These are phyloP conservation scores for Berberis vulgaris DNA, from an alignment of 164 flowering plant species.

Conservation along the genomic window DNA sequence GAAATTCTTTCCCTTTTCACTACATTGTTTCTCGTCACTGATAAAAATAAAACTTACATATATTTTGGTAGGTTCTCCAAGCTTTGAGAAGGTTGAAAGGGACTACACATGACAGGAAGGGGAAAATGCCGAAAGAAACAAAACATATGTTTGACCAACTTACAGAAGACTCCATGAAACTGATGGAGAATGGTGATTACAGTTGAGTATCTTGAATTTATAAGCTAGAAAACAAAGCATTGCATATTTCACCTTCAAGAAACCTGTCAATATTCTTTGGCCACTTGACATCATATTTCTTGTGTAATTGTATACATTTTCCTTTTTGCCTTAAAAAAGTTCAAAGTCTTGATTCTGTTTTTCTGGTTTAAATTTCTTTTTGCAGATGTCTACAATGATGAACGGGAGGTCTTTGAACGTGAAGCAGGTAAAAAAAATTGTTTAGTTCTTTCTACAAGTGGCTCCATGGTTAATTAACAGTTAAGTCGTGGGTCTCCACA, in stretches of 20 bases:
- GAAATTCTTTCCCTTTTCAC: neutral
- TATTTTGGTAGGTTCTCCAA: conserved; percentile 52
- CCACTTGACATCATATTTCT: neutral
- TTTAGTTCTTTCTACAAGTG: neutral
- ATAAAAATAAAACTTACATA: neutral
- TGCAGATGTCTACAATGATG: conserved; percentile 89
- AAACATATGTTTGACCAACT: conserved; percentile 82
- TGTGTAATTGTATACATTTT: neutral
- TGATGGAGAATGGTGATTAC: conserved; percentile 90
- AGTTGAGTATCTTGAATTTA: conserved; percentile 37
- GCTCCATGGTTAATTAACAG: neutral
- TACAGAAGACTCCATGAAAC: conserved; percentile 85
- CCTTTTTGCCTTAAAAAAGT: neutral
- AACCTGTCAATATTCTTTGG: neutral
- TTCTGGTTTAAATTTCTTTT: conserved; percentile 6
- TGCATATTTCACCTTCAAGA: neutral
- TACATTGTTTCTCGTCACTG: neutral
- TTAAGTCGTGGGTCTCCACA: too few relatives aligned
- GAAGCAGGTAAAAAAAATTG: conserved; percentile 62
- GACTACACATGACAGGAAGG: conserved; percentile 49
- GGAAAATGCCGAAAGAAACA: conserved; percentile 74
- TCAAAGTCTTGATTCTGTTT: neutral
- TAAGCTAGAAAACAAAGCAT: neutral
- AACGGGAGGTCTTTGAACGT: conserved; percentile 61
- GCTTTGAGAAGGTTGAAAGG: conserved; percentile 92